Percentiles rank a stretch among this genome's conserved stretches.
phyloP scores from a whole-genome alignment of 1,284 basidiomycete genomes.

The Austroboletus niveus region DNA sequence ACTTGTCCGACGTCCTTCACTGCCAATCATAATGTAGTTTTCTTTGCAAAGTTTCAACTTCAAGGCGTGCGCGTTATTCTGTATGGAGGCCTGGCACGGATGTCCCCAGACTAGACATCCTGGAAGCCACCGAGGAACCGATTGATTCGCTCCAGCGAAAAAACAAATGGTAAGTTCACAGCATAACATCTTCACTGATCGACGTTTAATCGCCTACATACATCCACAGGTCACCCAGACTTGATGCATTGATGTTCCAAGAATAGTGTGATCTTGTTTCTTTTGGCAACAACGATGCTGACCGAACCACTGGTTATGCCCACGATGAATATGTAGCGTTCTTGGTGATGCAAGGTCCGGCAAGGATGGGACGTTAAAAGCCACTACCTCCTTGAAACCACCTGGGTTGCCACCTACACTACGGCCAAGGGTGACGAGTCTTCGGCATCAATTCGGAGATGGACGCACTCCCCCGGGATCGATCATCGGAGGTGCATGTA shows the following conservation, averaged over 20 bases:
- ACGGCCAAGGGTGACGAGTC: constrained; percentile 52
- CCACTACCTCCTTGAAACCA: constrained; percentile 63
- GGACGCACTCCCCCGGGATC: constrained; percentile 54
- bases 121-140: constrained; percentile 55
- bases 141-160: constrained; percentile 53
- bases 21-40: too few species aligned
- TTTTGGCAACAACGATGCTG: neutral
- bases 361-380: constrained; percentile 61
- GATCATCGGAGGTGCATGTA: constrained; percentile 69
- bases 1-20: too few species aligned
- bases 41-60: too few species aligned
- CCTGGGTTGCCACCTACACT: constrained; percentile 68
- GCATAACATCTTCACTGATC: neutral
- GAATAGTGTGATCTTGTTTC: constrained; percentile 45
- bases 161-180: constrained; percentile 42
- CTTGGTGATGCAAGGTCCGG: constrained; percentile 36
- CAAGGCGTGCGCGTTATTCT: neutral
- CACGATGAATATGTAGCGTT: constrained; percentile 59
- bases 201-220: neutral
- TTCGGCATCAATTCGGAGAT: constrained; percentile 78
- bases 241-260: constrained; percentile 41
- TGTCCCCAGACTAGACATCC: constrained; percentile 34
- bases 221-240: constrained; percentile 56
- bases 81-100: constrained; percentile 30
- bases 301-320: constrained; percentile 40